phyloP scores from a whole-genome alignment of 768 basidiomycete species.

The Podaxis carcinomalis region DNA sequence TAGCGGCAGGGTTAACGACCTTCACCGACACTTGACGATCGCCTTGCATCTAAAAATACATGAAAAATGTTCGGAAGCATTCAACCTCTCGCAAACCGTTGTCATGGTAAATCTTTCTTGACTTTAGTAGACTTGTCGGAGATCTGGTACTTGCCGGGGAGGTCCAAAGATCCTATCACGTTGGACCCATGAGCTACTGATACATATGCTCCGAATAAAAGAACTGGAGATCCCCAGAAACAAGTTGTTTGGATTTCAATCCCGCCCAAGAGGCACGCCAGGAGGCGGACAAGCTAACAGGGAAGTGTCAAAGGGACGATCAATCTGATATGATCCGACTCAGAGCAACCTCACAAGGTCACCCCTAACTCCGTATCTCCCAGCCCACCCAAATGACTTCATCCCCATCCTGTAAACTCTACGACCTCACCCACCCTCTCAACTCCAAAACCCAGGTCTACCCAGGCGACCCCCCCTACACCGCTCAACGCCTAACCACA shows the following conservation, averaged over 20 bases:
- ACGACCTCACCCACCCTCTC: conserved; percentile 56
- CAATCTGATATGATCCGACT: too few relatives aligned
- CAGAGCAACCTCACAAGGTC: not conserved
- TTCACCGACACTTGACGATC: too few relatives aligned
- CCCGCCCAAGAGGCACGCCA: too few relatives aligned
- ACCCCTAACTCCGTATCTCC: not conserved
- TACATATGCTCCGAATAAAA: not conserved
- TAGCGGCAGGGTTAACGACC: not conserved
- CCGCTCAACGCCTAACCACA: conserved; percentile 30
- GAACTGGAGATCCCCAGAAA: too few relatives aligned
- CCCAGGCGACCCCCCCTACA: conserved; percentile 51
- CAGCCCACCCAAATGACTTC: not conserved
- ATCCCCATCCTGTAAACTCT: conserved; percentile 16
- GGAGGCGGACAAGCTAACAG: too few relatives aligned
- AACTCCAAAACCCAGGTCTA: conserved; percentile 42
- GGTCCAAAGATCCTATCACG: not conserved
- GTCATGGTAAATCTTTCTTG: not conserved
- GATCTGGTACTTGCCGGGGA: not conserved
- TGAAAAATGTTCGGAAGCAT: not conserved
- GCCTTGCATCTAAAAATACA: not conserved
- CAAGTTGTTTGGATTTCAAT: too few relatives aligned
- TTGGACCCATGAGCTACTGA: not conserved
- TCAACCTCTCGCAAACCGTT: not conserved
- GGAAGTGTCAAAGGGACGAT: too few relatives aligned
- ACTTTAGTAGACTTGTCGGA: conserved; percentile 15